phyloP scores from a whole-genome alignment of 139 green algal genomes.

The Spirogloea muscicola region DNA sequence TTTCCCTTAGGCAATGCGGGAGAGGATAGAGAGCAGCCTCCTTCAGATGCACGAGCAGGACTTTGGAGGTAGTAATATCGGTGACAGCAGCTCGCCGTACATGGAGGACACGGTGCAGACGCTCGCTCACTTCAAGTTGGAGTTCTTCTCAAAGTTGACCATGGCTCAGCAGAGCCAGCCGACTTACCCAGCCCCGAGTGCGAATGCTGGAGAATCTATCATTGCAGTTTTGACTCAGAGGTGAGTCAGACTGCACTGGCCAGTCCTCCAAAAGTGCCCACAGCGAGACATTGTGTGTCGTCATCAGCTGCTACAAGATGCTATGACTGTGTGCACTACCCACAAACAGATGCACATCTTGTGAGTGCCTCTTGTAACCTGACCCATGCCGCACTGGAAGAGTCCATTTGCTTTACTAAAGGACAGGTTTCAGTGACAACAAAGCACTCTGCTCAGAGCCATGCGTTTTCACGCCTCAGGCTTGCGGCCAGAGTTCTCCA shows the following conservation, averaged over 20 bases:
- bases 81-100: slow-evolving; percentile 65
- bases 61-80: slow-evolving; percentile 23
- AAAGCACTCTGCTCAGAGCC: neutral
- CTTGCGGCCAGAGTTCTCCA: slow-evolving; percentile 75
- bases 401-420: neutral
- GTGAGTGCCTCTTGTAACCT: neutral
- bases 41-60: slow-evolving; percentile 46
- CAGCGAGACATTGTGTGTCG: too few relatives aligned
- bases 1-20: slow-evolving; percentile 34
- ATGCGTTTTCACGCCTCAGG: neutral
- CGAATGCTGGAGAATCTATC: too few relatives aligned
- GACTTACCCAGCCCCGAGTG: slow-evolving; percentile 3
- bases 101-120: slow-evolving; percentile 60
- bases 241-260: too few relatives aligned
- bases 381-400: too few relatives aligned
- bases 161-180: slow-evolving; percentile 16
- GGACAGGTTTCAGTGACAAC: neutral
- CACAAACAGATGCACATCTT: neutral
- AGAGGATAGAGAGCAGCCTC: slow-evolving; percentile 29
- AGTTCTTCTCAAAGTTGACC: slow-evolving; percentile 63
- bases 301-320: too few relatives aligned
- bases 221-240: too few relatives aligned
- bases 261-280: too few relatives aligned
- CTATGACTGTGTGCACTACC: slow-evolving; percentile 6
- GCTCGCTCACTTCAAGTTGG: slow-evolving; percentile 64